Base-by-base conservation (phyloP, 2,329 filamentous ascomycete genomes). In the Penicillium glabrum region DNA sequence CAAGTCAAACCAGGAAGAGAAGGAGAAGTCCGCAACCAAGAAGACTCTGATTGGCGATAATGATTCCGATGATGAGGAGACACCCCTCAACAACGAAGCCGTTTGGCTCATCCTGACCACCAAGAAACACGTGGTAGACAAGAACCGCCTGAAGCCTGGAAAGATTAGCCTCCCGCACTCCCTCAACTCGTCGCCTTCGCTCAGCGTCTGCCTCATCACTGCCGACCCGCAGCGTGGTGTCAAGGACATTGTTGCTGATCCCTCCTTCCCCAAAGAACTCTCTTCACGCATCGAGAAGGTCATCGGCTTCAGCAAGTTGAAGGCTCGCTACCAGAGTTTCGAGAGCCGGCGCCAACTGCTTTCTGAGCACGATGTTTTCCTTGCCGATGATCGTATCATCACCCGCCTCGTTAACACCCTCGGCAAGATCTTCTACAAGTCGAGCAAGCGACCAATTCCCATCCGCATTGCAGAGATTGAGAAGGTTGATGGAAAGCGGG, bases 391-490 rank as follows among this genome's bases (percentile, higher is more conserved):
- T 70, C 84, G 95, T 48, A 89, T 99, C 54, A 79, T 87, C 60
- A 84, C 83, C 57, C 80, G 83, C 58, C 82, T 98, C 58, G 91
- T 93, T 55, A 84, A 85, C 62, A 80, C 87, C 3, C 86, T 99
- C 13, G 95, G 93, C 67, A 98, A 96, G 80, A 89, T 89, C 1
- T 98, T 99, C 75, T 98, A 95, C 84, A 89, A 92, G 79, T 90
- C 88, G 16, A 78, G 79, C 61, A 98, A 98, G 83, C 84, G 93
- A 39, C 95, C 95, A 10, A 86, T 99, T 57, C 93, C 95, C 26
- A 84, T 98, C 37, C 81, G 83, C 44, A 82, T 98, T 60, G 83
- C 86, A 61, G 82, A 86, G 72, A 81, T 82, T 52, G 80, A 83
- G 61, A 89, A 85, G 75, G 81, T 81, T 19, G 81, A 86, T 60